Percentiles rank a stretch among this genome's conserved stretches.
phyloP scores from a whole-genome alignment of 331 rosid genomes.

The Saraca asoca region DNA sequence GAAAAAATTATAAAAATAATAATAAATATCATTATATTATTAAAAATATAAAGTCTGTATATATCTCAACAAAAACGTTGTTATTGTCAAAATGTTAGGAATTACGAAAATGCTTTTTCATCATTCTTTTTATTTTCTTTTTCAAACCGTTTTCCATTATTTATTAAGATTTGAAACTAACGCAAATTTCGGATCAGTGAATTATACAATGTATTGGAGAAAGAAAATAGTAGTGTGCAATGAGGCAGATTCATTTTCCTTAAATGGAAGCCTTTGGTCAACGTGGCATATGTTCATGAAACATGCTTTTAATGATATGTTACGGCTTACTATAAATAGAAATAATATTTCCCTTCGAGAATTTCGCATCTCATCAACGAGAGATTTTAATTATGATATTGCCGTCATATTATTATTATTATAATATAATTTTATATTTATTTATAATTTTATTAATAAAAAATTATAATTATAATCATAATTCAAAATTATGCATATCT shows the following conservation, averaged over 20 bases:
- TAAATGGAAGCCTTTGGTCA: not conserved
- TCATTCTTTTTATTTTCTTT: not conserved
- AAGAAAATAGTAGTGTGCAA: constrained; percentile 7
- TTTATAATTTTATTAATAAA: too few relatives aligned
- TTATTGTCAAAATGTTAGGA: not conserved
- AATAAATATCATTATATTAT: too few relatives aligned
- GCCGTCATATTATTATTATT: too few relatives aligned
- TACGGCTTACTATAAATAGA: constrained; percentile 37
- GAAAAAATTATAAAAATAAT: too few relatives aligned
- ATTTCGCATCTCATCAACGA: constrained; percentile 19
- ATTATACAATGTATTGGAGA: constrained; percentile 7
- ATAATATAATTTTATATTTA: too few relatives aligned
- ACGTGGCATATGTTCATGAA: constrained; percentile 35
- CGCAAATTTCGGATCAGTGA: not conserved
- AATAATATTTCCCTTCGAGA: constrained; percentile 14
- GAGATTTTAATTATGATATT: too few relatives aligned
- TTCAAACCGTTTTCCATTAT: not conserved
- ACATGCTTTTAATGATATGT: constrained; percentile 33
- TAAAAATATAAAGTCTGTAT: too few relatives aligned
- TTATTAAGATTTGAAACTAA: constrained; percentile 1
- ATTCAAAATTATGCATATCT: too few relatives aligned
- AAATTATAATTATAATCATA: too few relatives aligned
- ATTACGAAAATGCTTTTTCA: too few relatives aligned
- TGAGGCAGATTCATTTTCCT: constrained; percentile 33
- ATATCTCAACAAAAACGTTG: not conserved